phyloP scores from a whole-genome alignment of 1,139 yeast genomes.

The Diutina neorugosa region DNA sequence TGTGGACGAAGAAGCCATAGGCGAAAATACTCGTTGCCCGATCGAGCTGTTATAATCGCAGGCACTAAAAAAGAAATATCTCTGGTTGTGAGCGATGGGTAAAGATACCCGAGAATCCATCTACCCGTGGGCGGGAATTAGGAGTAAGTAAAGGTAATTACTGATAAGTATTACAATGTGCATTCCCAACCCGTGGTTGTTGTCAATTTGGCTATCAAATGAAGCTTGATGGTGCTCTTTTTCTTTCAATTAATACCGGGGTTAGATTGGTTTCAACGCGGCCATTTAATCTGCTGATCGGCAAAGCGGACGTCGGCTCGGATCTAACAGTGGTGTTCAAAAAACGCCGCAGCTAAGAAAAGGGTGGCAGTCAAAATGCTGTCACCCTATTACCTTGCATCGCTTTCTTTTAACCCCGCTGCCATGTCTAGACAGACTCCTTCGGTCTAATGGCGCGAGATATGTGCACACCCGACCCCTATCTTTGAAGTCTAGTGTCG shows the following conservation, averaged over 20 bases:
- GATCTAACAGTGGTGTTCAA: neutral
- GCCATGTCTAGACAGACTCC: too few species aligned
- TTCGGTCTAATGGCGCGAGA: neutral
- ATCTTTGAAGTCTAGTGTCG: neutral
- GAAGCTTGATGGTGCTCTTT: too few species aligned
- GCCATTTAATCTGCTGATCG: neutral
- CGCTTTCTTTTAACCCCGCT: too few species aligned
- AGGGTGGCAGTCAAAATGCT: neutral
- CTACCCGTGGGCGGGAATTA: neutral
- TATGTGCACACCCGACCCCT: neutral
- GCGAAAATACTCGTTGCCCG: neutral
- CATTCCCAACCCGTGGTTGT: too few species aligned
- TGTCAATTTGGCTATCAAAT: too few species aligned
- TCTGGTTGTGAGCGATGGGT: neutral
- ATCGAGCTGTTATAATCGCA: neutral
- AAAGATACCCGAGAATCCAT: neutral
- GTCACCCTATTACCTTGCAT: neutral
- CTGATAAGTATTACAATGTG: too few species aligned
- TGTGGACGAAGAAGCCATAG: neutral
- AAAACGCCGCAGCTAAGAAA: neutral
- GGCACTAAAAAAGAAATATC: neutral
- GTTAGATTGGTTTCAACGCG: neutral
- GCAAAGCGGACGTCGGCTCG: neutral
- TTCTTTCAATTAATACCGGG: neutral
- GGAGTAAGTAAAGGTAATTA: too few species aligned